Base-by-base conservation (phyloP, 169 alveolate species). In the Babesia bigemina region DNA sequence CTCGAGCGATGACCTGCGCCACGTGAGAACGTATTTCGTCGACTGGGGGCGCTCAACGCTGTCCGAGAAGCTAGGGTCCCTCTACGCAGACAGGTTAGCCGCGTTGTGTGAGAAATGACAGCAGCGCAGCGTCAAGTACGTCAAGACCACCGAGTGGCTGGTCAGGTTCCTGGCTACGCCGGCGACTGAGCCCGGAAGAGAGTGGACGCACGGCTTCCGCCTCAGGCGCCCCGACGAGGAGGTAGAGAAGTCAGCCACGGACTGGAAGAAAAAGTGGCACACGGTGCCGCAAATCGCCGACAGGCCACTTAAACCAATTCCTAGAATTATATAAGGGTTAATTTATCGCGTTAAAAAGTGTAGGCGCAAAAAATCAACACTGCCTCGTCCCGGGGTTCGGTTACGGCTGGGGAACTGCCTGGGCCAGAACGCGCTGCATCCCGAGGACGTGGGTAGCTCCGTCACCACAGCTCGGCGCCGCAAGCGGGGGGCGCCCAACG, bases 31-130 rank as follows among this genome's bases (percentile, higher is more conserved):
- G 39, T 89, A 89, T 44, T 83, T 89, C 72, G 86, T 85, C 28
- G 94, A 89, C 52, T 89, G 94, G 94, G 94, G 94, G 28, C 63
- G 86, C 17, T 79, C 81, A 36, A 83, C 91, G 29, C 85, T 48
- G 48, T 63, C 60, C 49, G 92, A 89, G 29, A 86, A 86, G 55
- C 21, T 85, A 45, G 86, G 72, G 11, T 88, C 94, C 4, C 66
- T 89, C 11, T 70, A 74, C 63, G 58, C 83, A 29, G 91, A 89
- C 70, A 56, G 73, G 78, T 79, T 47, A 36, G 79, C 2, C 21
- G 13, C 67, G 48, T 33, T 77, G 47, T 13, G 3, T 17, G 13
- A 16, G 11, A 19, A 4, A 53, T 22, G 36, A 33, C 0, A 16
- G 2, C 1, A 2, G 21, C 29, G 49, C 88, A 90, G 90, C 17